Base-by-base conservation (phyloP, 306 rosid species). In the Ormosia emarginata region DNA sequence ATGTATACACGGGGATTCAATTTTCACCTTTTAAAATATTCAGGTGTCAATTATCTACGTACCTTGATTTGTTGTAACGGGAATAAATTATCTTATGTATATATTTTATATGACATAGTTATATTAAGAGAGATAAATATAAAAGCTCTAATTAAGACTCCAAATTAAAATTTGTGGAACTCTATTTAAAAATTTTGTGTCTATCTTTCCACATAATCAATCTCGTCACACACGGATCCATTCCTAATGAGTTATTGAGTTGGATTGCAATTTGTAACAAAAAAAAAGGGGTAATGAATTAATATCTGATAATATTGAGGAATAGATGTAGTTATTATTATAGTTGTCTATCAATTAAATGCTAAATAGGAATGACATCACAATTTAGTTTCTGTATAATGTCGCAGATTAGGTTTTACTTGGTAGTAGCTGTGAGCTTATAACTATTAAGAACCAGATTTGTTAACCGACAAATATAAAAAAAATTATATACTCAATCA, bases 401-500 rank as follows among this genome's bases (percentile, higher is more conserved):
- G 71, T 43, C 71, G 59, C 53, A 69, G 47, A 70, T 57, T 57
- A 69, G 71, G 71, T 55, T 79, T 75, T 55, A 24, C 43, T 7
- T 17, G 39, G 46, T 75, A 3, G 49, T 30, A 17, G 68, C 36
- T 41, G 14, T 5, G 41, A 58, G 64, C 43, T 15, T 10, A 79
- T 32, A 71, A 46, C 49, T 7, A 59, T 11, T 61, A 59, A 43
- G 78, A 70, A 47, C 62, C 74, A 67, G 50, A 33, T 82, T 67
- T 44, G 56, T 75, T 81, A 55, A 58, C 65, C 81, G 77, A 44
- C 77, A 52, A 69, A n/a, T n/a, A 69, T 33, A 32, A 8, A 33
- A 7, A 17, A 32, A 5, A 44, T 12, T 53, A 13, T 34, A 34
- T 33, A 14, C 36, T 40, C 47, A 55, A 67, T 78, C 39, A 43